A percentile compares a stretch with the other conserved stretches of the same genome.
Conservation (phyloP, 2,329 filamentous ascomycete genomes). For the Neophaeococcomyces mojaviensis region DNA sequence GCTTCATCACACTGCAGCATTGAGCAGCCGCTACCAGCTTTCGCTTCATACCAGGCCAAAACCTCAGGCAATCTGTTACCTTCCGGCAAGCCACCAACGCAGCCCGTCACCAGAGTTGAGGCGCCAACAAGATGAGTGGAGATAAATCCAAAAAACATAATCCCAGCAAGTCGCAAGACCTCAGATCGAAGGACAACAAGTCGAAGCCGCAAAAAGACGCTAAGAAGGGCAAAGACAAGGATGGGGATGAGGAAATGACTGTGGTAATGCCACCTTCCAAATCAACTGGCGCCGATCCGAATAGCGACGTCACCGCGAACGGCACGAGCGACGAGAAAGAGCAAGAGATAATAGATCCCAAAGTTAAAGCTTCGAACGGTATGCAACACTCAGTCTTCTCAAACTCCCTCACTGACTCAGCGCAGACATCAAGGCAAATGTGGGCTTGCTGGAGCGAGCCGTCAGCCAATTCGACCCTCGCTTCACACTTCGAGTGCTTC, state of each 20-base stretch:
- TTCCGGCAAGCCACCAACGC: too few species aligned
- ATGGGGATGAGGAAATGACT: constrained; percentile 71
- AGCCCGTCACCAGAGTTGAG: too few species aligned
- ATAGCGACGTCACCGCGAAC: constrained; percentile 66
- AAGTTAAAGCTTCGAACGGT: constrained; percentile 45
- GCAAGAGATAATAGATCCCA: constrained; percentile 37
- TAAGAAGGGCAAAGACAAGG: constrained; percentile 59
- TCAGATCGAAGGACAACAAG: constrained; percentile 62
- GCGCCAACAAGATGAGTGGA: constrained; percentile 52
- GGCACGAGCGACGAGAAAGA: constrained; percentile 40
- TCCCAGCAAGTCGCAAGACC: constrained; percentile 57
- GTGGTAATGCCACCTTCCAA: constrained; percentile 71
- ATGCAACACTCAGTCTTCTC: constrained; percentile 17
- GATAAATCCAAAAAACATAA: constrained; percentile 64
- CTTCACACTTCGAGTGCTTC: constrained; percentile 87
- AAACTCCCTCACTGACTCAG: constrained; percentile 6
- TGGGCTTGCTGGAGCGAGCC: constrained; percentile 81
- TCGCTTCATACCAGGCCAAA: too few species aligned
- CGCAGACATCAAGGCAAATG: constrained; percentile 90
- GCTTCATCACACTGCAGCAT: too few species aligned
- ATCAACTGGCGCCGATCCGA: constrained; percentile 54
- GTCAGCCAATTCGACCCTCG: constrained; percentile 88
- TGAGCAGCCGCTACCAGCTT: too few species aligned
- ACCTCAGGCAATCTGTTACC: too few species aligned
- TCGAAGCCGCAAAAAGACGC: constrained; percentile 44